Evolutionary conservation across 2,329 filamentous ascomycete genomes (phyloP).

Genomic region (Colletotrichum ledebouriae): DNA sequence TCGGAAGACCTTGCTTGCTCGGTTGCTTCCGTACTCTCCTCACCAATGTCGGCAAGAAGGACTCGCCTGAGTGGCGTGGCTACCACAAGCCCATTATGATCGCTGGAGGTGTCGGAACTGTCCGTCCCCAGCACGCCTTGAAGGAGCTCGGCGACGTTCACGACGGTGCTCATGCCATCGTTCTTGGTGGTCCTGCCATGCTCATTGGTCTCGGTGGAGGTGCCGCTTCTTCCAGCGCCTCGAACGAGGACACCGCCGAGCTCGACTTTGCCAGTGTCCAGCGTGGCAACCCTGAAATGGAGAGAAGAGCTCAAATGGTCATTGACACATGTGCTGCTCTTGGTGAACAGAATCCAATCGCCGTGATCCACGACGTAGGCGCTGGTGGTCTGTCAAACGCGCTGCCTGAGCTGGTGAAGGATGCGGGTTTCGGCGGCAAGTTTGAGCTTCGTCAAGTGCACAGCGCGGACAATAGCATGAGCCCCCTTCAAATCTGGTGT

Average conservation of each 20-base stretch:
- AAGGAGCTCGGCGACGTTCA: conserved; percentile 85
- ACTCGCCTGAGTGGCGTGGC: conserved; percentile 78
- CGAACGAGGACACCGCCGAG: conserved; percentile 89
- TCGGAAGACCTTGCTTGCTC: conserved; percentile 87
- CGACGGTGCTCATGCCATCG: conserved; percentile 90
- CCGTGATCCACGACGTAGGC: conserved; percentile 97
- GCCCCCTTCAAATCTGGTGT: conserved; percentile 97
- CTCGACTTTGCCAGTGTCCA: conserved; percentile 98
- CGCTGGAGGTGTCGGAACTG: conserved; percentile 93
- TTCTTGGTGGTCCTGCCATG: conserved; percentile 97
- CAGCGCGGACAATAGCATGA: conserved; percentile 91
- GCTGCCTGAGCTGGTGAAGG: conserved; percentile 86
- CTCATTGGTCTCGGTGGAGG: conserved; percentile 96
- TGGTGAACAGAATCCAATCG: conserved; percentile 88
- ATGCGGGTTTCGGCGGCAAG: conserved; percentile 89
- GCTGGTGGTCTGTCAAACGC: conserved; percentile 86
- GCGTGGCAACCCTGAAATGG: conserved; percentile 95
- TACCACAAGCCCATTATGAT: conserved; percentile 99
- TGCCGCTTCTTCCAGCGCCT: conserved; percentile 91
- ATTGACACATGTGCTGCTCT: conserved; percentile 94
- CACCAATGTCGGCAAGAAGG: conserved; percentile 70
- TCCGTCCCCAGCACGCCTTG: conserved; percentile 89
- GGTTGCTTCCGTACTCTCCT: conserved; percentile 95
- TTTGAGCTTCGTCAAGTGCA: conserved; percentile 97
- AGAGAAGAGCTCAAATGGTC: conserved; percentile 95